Base-by-base conservation (phyloP, 228 moss, liverwort and hornwort genomes). In the Sphagnum fallax region DNA sequence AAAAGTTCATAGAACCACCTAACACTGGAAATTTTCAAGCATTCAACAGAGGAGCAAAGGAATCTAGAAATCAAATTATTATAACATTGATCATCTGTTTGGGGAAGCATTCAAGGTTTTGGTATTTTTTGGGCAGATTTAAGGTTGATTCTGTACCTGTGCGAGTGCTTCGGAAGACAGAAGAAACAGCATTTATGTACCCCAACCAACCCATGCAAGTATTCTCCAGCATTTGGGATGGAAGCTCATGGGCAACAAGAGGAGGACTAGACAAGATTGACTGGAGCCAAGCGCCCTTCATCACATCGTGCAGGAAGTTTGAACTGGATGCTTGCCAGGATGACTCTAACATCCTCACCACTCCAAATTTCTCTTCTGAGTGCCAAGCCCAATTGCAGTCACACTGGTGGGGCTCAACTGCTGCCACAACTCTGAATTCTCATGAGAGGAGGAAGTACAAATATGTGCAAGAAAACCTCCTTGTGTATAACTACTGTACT, bases 401-500 rank as follows among this genome's bases (percentile, higher is more conserved):
- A 14, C 70, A 76, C 63, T 88, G 88, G 88, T 88, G 84, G 84
- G 82, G 81, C 9, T 75, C 72, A 51, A 71, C 79, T 47, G 72
- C 72, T 69, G 82, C 79, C 32, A 73, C 66, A 16, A 73, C 80
- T 52, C 74, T 80, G 6, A 77, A 79, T 0, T 73, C 74, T 8
- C 67, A 61, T 52, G 81, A 79, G n/a, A 62, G 73, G 32, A 79
- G 78, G 61, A 80, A 84, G 65, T 75, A 81, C 79, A 71, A 69
- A 0, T 78, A 78, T 77, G 84, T 88, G 68, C 63, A 76, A 0
- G 55, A 80, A 10, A 88, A 88, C 62, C 83, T 84, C 68, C 47
- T 80, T 52, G 78, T 88, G 13, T 88, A 88, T 52, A 75, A 88
- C 68, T 88, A 84, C 71, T 88, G 82, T 66, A 61, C 67, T 49